phyloP scores from a whole-genome alignment of 2,329 filamentous ascomycete genomes.

The Verticillium nubilum region DNA sequence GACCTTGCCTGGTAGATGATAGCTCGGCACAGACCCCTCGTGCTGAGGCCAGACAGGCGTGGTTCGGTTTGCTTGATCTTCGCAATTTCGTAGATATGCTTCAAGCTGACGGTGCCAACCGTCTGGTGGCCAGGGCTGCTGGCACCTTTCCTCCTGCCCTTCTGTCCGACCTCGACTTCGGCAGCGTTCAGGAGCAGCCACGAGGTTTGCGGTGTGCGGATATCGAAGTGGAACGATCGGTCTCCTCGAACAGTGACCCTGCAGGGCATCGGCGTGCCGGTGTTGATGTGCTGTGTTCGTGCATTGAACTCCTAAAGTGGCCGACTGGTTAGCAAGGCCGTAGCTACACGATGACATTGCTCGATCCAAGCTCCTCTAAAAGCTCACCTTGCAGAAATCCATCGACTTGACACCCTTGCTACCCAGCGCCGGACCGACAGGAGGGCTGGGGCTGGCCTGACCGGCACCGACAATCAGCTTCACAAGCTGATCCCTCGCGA shows the following conservation, averaged over 20 bases:
- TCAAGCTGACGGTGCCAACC: constrained; percentile 82
- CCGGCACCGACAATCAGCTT: constrained; percentile 97
- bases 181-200: constrained; percentile 83
- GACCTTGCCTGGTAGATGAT: constrained; percentile 72
- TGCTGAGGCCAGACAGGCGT: constrained; percentile 63
- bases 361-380: background rate
- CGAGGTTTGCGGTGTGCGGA: constrained; percentile 91
- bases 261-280: constrained; percentile 83
- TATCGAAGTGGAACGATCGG: constrained; percentile 85
- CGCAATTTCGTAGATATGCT: constrained; percentile 97
- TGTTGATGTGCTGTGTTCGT: constrained; percentile 74
- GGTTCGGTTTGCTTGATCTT: constrained; percentile 86
- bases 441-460: constrained; percentile 89
- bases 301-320: constrained; percentile 85
- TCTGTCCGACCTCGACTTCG: constrained; percentile 63
- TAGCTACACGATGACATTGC: background rate
- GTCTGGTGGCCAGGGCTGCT: constrained; percentile 68
- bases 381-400: constrained; percentile 91
- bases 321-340: constrained; percentile 5
- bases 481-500: constrained; percentile 65
- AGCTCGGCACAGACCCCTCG: constrained; percentile 67
- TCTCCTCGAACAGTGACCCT: constrained; percentile 90
- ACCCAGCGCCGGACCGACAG: constrained; percentile 91
- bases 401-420: constrained; percentile 98
- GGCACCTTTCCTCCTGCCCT: constrained; percentile 75